phyloP scores from a whole-genome alignment of 768 basidiomycete species.

The Podaxis rugospora region DNA sequence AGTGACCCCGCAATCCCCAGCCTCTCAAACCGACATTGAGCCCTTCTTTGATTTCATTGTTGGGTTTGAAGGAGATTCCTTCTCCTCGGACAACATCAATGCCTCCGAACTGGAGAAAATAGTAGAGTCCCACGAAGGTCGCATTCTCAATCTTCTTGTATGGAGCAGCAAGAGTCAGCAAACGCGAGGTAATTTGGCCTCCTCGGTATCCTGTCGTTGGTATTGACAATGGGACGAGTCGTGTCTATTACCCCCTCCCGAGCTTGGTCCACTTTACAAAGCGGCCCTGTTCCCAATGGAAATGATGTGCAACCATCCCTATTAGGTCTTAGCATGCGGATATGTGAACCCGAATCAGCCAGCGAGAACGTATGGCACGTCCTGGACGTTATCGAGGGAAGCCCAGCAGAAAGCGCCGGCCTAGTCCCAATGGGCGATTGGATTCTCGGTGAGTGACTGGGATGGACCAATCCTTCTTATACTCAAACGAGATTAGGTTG shows the following conservation, averaged over 20 bases:
- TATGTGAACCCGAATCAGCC: constrained; percentile 87
- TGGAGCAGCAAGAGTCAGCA: constrained; percentile 80
- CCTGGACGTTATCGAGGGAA: constrained; percentile 92
- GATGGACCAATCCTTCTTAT: not conserved
- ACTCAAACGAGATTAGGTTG: constrained; percentile 78
- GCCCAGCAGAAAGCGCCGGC: constrained; percentile 94
- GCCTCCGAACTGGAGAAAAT: constrained; percentile 71
- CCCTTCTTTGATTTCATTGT: constrained; percentile 98
- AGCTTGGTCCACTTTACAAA: constrained; percentile 62
- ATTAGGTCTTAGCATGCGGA: constrained; percentile 89
- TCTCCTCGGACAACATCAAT: constrained; percentile 53
- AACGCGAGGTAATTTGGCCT: constrained; percentile 51
- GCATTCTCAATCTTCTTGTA: constrained; percentile 63
- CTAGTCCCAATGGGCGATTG: constrained; percentile 84
- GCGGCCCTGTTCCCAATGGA: constrained; percentile 23
- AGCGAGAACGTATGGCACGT: constrained; percentile 98
- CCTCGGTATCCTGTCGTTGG: not conserved
- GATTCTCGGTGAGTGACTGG: constrained; percentile 33
- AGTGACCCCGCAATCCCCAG: constrained; percentile 86
- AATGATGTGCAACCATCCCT: constrained; percentile 70
- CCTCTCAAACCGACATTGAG: constrained; percentile 78
- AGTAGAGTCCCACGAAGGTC: constrained; percentile 78
- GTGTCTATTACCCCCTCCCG: constrained; percentile 84
- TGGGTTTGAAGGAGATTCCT: constrained; percentile 74
- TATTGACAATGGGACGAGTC: constrained; percentile 31